A percentile compares a stretch with the other conserved stretches of the same genome.
phyloP scores from a whole-genome alignment of 169 alveolate genomes.

The Cryptosporidium sp. region DNA sequence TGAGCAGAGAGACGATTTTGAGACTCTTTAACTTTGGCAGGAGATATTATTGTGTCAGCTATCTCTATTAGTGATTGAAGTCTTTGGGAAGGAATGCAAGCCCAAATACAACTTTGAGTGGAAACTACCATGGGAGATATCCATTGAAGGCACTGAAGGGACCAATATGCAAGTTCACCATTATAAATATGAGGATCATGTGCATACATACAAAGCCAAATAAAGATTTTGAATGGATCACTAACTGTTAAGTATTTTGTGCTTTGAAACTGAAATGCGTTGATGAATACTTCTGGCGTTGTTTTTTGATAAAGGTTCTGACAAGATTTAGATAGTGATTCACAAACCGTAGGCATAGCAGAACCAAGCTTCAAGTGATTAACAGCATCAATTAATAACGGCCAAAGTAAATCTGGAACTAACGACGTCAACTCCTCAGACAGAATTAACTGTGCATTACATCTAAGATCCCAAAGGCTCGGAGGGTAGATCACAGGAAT shows the following conservation, averaged over 20 bases:
- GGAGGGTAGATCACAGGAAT: slow-evolving; percentile 70
- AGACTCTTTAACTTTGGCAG: neutral
- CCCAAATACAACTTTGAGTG: slow-evolving; percentile 56
- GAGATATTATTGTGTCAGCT: slow-evolving; percentile 19
- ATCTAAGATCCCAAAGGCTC: slow-evolving; percentile 67
- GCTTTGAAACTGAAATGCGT: slow-evolving; percentile 45
- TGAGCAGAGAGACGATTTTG: neutral
- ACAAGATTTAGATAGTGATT: slow-evolving; percentile 64
- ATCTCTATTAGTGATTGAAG: slow-evolving; percentile 39
- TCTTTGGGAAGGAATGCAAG: slow-evolving; percentile 61
- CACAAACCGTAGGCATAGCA: slow-evolving; percentile 75
- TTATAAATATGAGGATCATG: slow-evolving; percentile 71
- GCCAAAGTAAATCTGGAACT: slow-evolving; percentile 73
- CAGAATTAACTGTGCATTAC: slow-evolving; percentile 40
- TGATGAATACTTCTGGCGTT: slow-evolving; percentile 46
- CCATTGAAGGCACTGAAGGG: slow-evolving; percentile 66
- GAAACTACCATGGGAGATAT: slow-evolving; percentile 64
- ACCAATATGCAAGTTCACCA: slow-evolving; percentile 65
- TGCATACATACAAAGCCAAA: slow-evolving; percentile 73
- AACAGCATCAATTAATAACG: slow-evolving; percentile 68
- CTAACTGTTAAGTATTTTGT: slow-evolving; percentile 27
- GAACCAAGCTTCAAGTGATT: slow-evolving; percentile 71
- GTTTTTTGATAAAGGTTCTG: slow-evolving; percentile 25
- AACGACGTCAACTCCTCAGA: slow-evolving; percentile 58
- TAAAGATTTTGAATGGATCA: slow-evolving; percentile 64